Base-by-base conservation (phyloP, 805 yeast species). In the Metschnikowia continentalis region DNA sequence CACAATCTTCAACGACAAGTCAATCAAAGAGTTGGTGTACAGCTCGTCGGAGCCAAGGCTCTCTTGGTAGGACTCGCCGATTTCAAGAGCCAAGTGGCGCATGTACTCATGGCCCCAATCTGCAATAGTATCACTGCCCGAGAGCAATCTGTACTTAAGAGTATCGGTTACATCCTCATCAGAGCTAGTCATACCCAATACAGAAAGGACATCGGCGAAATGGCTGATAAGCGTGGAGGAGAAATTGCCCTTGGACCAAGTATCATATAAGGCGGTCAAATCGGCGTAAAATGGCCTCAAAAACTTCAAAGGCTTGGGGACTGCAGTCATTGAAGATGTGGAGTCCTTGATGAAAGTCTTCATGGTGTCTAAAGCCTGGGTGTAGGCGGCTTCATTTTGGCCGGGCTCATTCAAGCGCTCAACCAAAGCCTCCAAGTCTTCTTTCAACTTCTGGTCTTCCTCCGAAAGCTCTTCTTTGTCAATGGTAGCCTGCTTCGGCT, bases 101-200 rank as follows among this genome's bases (percentile, higher is more conserved):
- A 92, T 82, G 67, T 94, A 94, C 71, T 94, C 99, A 67, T 94
- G 98, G 42, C 99, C 99, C 99, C 99, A 94, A 61, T 84, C 87
- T 47, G 84, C 84, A 54, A 88, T 79, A 46, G 82, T 78, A 32
- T 74, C 76, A 44, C 74, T 78, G 3, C 89, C 78, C 32, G 78
- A 67, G 52, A 74, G 63, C 59, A 94, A 76, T 64, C 98, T 81
- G 71, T 82, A 94, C 63, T 83, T 84, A 52, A 91, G 77, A 15
- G 91, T 83, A 55, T 90, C 96, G 48, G 86, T 80, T 55, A 83
- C 81, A 52, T 88, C 90, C 46, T 82, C 84, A 55, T 87, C 91
- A 3, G 95, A 83, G 66, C 88, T 88, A 4, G 98, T 91, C 96
- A 91, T 92, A 38, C 96, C 96, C 60, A 94, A 75, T 2, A 94